Conservation (phyloP, 805 yeast genomes). For the Candida anglica region DNA sequence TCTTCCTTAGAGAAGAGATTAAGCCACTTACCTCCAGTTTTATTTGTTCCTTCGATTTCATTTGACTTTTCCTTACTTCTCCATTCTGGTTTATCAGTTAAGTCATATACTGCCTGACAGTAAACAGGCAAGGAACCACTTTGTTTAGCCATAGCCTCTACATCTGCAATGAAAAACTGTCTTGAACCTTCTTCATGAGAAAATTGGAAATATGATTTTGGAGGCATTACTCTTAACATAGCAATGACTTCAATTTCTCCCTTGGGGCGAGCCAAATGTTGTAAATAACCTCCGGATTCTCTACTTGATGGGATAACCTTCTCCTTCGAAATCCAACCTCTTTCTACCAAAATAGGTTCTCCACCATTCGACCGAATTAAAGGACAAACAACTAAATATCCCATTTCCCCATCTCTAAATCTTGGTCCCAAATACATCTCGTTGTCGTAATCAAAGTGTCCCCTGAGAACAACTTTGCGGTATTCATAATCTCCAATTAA, state of each 20-base stretch:
- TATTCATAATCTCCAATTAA: conserved; percentile 75
- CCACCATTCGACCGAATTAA: conserved; percentile 72
- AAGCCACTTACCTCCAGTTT: conserved; percentile 1
- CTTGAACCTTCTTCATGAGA: conserved; percentile 64
- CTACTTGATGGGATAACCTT: conserved; percentile 54
- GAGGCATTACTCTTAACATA: conserved; percentile 64
- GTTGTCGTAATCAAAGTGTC: conserved; percentile 75
- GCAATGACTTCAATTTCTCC: conserved; percentile 73
- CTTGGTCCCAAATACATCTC: conserved; percentile 94
- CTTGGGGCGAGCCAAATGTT: conserved; percentile 67
- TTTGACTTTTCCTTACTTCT: conserved; percentile 11
- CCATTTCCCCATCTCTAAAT: conserved; percentile 59
- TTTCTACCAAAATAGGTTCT: conserved; percentile 71
- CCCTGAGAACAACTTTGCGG: conserved; percentile 71
- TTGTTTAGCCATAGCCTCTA: conserved; percentile 71
- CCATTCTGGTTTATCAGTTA: conserved; percentile 60
- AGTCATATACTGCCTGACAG: conserved; percentile 67
- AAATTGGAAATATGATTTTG: conserved; percentile 62
- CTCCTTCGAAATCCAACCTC: conserved; percentile 88
- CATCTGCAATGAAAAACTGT: conserved; percentile 76
- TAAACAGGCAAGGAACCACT: conserved; percentile 69
- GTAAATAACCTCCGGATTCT: conserved; percentile 40
- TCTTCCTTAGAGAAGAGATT: neutral
- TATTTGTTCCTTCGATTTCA: too few species aligned
- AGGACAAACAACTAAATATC: conserved; percentile 81